Evolutionary conservation across 257 asterid species (phyloP).

Genomic region (Scutellaria baicalensis): DNA sequence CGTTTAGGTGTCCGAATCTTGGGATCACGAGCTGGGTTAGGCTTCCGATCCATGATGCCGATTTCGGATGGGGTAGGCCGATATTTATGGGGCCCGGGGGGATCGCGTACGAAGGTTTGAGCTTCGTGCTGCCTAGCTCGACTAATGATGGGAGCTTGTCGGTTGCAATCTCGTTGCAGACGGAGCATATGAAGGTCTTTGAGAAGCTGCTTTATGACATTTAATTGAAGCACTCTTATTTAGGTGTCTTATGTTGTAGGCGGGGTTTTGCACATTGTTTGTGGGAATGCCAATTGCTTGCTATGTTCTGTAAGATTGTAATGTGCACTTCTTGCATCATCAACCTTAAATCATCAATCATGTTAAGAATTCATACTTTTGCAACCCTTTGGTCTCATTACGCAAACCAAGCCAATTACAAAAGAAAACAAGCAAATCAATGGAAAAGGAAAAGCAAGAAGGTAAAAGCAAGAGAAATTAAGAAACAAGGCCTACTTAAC

Average conservation of each 20-base stretch:
- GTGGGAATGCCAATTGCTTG: not conserved
- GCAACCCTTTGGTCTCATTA: too few relatives aligned
- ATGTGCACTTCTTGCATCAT: conserved; percentile 9
- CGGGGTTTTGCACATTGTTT: not conserved
- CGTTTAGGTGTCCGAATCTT: conserved; percentile 79
- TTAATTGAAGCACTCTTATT: conserved; percentile 19
- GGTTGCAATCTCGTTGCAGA: conserved; percentile 67
- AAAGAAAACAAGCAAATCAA: not conserved
- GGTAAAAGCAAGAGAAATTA: conserved; percentile 9
- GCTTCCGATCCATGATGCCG: conserved; percentile 82
- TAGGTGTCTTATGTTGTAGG: too few relatives aligned
- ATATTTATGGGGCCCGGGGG: conserved; percentile 95
- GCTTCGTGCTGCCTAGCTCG: conserved; percentile 71
- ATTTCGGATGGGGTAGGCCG: conserved; percentile 87
- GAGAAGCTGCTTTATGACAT: conserved; percentile 61
- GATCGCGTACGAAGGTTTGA: conserved; percentile 75
- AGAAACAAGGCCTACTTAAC: not conserved
- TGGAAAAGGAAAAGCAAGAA: conserved; percentile 8
- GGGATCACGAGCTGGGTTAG: conserved; percentile 93
- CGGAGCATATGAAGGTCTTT: conserved; percentile 72
- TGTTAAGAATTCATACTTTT: too few relatives aligned
- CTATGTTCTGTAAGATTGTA: not conserved
- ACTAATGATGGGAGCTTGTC: conserved; percentile 64
- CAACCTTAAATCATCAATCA: too few relatives aligned
- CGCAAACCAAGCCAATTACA: not conserved